Conservation (phyloP, 768 basidiomycete species). For the Mycena crocata region DNA sequence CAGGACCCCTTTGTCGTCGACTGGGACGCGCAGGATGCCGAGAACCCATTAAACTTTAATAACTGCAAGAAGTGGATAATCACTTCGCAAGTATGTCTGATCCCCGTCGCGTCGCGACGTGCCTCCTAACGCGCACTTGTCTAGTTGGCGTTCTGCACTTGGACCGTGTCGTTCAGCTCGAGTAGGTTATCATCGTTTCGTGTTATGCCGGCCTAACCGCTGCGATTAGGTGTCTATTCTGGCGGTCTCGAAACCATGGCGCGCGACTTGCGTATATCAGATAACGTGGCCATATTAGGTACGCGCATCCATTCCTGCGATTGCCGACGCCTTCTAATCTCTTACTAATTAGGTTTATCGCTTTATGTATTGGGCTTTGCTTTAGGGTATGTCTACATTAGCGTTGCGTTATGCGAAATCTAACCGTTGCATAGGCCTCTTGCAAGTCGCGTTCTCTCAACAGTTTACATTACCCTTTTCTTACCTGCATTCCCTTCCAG, state of each 20-base stretch:
- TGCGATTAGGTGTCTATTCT: constrained; percentile 48
- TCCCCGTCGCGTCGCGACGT: constrained; percentile 2
- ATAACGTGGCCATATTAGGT: constrained; percentile 66
- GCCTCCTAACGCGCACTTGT: constrained; percentile 6
- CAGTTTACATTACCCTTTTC: not conserved
- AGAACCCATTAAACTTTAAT: constrained; percentile 70
- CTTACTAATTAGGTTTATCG: constrained; percentile 50
- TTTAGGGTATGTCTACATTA: constrained; percentile 54
- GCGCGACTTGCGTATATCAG: constrained; percentile 59
- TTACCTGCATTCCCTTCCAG: constrained; percentile 50
- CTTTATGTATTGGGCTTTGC: constrained; percentile 75
- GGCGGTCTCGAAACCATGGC: constrained; percentile 61
- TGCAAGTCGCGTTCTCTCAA: constrained; percentile 3
- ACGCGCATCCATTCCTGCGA: not conserved
- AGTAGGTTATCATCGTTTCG: constrained; percentile 44
- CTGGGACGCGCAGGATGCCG: constrained; percentile 62
- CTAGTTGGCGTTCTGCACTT: constrained; percentile 64
- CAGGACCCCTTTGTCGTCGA: constrained; percentile 66
- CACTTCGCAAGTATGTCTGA: constrained; percentile 57
- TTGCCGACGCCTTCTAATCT: not conserved
- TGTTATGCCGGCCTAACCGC: not conserved
- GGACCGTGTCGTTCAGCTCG: constrained; percentile 69
- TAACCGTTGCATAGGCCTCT: constrained; percentile 19
- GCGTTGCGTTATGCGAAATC: not conserved
- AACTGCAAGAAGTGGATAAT: constrained; percentile 62